phyloP scores from a whole-genome alignment of 306 rosid genomes.

The Sesbania bispinosa region DNA sequence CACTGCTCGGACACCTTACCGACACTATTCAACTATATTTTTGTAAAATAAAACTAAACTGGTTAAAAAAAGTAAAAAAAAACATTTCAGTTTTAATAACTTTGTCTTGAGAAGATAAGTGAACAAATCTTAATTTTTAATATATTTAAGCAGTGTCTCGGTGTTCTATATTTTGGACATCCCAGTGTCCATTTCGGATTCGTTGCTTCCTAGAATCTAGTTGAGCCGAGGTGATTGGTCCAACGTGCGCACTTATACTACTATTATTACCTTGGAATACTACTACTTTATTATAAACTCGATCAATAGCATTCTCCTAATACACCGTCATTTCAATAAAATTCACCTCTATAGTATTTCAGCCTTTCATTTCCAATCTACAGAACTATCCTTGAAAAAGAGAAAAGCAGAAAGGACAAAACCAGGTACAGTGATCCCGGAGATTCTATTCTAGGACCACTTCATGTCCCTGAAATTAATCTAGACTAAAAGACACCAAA shows the following conservation, averaged over 20 bases:
- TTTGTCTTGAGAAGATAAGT: no score
- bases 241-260: not conserved
- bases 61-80: no score
- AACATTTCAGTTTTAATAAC: no score
- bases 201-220: constrained; percentile 32
- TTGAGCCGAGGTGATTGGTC: constrained; percentile 16
- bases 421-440: constrained; percentile 22
- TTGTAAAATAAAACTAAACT: no score
- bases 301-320: constrained; percentile 29
- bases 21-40: no score
- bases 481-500: no score
- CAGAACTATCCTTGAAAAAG: constrained; percentile 11
- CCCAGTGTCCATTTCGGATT: no score
- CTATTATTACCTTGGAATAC: not conserved
- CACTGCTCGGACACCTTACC: no score
- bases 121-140: no score
- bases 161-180: no score
- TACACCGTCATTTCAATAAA: constrained; percentile 45
- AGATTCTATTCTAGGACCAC: constrained; percentile 23
- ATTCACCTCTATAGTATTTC: constrained; percentile 34
- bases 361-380: constrained; percentile 25
- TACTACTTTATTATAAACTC: no score
- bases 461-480: constrained; percentile 3
- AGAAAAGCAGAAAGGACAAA: not conserved
- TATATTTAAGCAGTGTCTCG: no score